Evolutionary conservation across 805 yeast species (phyloP), one percentile per base, ranked within the genome.

Genomic region (Wickerhamomyces kurtzmanii): DNA sequence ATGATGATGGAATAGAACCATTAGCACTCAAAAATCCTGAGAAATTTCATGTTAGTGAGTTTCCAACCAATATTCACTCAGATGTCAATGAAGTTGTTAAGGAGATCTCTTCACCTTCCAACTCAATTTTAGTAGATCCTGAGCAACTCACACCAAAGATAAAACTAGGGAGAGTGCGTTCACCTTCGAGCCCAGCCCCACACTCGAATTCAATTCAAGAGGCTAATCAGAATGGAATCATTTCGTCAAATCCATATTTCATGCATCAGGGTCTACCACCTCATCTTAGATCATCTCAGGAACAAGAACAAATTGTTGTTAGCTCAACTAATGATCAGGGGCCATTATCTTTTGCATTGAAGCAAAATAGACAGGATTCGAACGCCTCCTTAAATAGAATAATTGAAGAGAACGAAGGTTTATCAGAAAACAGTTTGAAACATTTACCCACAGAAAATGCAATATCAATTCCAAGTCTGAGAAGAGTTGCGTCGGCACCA

Each of bases 401-500:
- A 12, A 42, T 45, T 12, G 61, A 56, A 35, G 54, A 57, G 32
- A 52, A 43, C 24, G 47, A 41, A n/a, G 35, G 30, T 13, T 18
- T 20, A 5, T 30, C 31, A 9, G 31, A 33, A 10, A 39, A 36
- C 22, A 15, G 20, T 6, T n/a, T n/a, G 30, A 28, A 13, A 18
- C 30, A 17, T 20, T 28, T 15, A 12, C 17, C 20, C 8, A 16
- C 15, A 13, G 32, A 15, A 5, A 26, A 12, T 24, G 20, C 16
- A 13, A 8, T 12, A 12, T 26, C 25, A 12, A 34, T 31, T 24
- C 56, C 59, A 23, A 59, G 62, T 13, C 55, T 82, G 15, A 59
- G 91, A 34, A 62, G 93, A 36, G 93, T 81, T 2, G 87, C 94
- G 0, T 83, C 94, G 0, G 93, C 91, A 1, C 94, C 94, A 8